Base-by-base conservation (phyloP, 148 eudicot genomes). In the Amaranthus cruentus region DNA sequence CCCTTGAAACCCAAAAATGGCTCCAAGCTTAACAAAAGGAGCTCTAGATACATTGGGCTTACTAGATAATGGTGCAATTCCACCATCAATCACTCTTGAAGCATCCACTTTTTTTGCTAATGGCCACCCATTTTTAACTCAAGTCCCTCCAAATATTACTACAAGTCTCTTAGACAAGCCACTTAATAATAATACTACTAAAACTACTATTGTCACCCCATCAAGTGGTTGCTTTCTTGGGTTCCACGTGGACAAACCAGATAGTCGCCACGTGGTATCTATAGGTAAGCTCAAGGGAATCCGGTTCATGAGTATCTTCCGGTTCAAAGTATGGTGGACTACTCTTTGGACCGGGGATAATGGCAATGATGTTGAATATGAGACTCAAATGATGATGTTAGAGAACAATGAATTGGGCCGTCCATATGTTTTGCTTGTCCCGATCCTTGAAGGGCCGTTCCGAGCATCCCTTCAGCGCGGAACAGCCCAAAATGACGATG, bases 251-350 rank as follows among this genome's bases (percentile, higher is more conserved):
- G 38, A 61, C 5, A 80, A 83, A 55, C 66, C 88, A 5, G 67
- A 44, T 0, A 76, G 81, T 80, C 85, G 82, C 11, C 91, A 81
- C 42, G 87, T 88, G 42, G 79, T 80, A 13, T 73, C 96, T 0
- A 52, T 90, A 0, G 97, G 97, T 42, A 80, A 89, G 79, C 88
- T 91, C 9, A 75, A 69, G 57, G 75, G 75, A 51, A 91, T 83
- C 47, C 68, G 65, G 21, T 91, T 91, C 82, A 86, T 83, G 93
- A 86, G 89, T 54, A 91, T 91, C 3, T 89, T 91, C 75, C 38
- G 97, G 84, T 91, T 91, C 84, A 91, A 91, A 66, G 91, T 87
- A 12, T 89, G 97, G 97, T 91, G 94, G 97, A 89, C 91, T 3
- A 91, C 97, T 52, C 97, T 86, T 64, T 91, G 94, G 97, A 50